Conservation (phyloP, 306 rosid species). For the Mucuna pruriens region DNA sequence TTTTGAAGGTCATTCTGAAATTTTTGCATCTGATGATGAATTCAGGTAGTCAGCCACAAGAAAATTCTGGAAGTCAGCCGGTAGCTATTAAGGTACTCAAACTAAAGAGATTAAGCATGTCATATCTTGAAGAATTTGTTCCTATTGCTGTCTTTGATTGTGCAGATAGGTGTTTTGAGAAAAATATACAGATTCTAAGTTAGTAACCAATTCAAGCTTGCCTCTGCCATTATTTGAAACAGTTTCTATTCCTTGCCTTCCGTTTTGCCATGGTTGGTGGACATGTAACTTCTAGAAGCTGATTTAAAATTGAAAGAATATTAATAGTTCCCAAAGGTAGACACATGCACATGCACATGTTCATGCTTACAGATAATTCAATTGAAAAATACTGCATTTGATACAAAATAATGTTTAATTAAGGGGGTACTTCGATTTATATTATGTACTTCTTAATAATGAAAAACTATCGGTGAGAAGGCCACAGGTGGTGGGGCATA, state of each 20-base stretch:
- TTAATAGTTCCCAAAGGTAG: constrained; percentile 20
- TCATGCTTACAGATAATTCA: constrained; percentile 27
- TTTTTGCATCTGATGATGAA: constrained; percentile 41
- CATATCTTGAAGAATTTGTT: constrained; percentile 33
- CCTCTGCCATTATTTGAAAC: neutral
- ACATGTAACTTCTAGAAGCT: constrained; percentile 14
- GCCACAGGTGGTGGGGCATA: constrained; percentile 98
- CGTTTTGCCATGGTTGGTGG: constrained; percentile 5
- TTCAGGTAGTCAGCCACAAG: constrained; percentile 63
- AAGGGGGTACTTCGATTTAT: constrained; percentile 35
- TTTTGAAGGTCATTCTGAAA: constrained; percentile 22
- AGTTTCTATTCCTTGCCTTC: constrained; percentile 10
- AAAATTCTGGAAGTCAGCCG: constrained; percentile 53
- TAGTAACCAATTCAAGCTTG: constrained; percentile 9
- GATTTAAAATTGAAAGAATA: constrained; percentile 31
- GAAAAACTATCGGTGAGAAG: constrained; percentile 60
- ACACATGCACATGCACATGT: neutral
- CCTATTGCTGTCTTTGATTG: neutral
- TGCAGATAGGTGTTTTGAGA: constrained; percentile 14
- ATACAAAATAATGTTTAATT: constrained; percentile 22
- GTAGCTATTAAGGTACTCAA: constrained; percentile 66
- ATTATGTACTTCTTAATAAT: constrained; percentile 41
- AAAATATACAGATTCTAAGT: constrained; percentile 18
- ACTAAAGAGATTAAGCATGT: neutral
- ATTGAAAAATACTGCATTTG: neutral